phyloP scores from a whole-genome alignment of 139 green algal genomes.

The Auxenochlorella pyrenoidosa region DNA sequence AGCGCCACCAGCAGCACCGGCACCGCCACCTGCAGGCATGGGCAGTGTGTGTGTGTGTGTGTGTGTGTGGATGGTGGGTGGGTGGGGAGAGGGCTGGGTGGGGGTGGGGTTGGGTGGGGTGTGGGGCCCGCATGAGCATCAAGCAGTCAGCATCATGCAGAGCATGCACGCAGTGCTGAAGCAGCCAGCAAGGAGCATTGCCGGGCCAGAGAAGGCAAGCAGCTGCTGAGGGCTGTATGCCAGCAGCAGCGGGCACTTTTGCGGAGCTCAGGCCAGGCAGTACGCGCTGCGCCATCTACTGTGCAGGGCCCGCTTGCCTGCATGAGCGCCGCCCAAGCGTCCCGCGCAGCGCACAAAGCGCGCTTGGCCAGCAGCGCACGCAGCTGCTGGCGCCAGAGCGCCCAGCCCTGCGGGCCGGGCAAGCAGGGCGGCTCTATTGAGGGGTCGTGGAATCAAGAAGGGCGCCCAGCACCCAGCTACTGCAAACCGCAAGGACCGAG shows the following conservation, averaged over 20 bases:
- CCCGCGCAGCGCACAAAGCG: conserved; percentile 61
- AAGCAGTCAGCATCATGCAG: no score
- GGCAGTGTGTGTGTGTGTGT: conserved; percentile 22
- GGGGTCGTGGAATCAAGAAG: neutral
- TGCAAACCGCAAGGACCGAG: neutral
- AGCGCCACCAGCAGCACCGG: conserved; percentile 57
- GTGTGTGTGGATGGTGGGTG: neutral
- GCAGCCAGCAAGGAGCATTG: no score
- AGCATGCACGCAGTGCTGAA: no score
- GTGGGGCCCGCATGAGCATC: no score
- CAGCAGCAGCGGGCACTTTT: no score
- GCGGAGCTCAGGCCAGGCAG: neutral
- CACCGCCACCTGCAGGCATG: conserved; percentile 57
- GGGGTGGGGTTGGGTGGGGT: no score
- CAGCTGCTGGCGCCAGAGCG: conserved; percentile 66
- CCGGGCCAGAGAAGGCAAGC: no score
- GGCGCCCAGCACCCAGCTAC: no score
- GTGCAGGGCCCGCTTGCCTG: conserved; percentile 54
- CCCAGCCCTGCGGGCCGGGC: conserved; percentile 11
- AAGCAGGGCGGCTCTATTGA: neutral
- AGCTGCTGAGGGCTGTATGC: neutral
- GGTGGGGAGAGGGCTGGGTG: neutral
- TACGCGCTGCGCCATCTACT: no score
- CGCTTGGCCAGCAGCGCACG: conserved; percentile 75
- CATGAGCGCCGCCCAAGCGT: conserved; percentile 66